Evolutionary conservation across 2,329 filamentous ascomycete genomes (phyloP), one percentile per base, ranked within the genome.

Genomic region (Microdochium paspali): DNA sequence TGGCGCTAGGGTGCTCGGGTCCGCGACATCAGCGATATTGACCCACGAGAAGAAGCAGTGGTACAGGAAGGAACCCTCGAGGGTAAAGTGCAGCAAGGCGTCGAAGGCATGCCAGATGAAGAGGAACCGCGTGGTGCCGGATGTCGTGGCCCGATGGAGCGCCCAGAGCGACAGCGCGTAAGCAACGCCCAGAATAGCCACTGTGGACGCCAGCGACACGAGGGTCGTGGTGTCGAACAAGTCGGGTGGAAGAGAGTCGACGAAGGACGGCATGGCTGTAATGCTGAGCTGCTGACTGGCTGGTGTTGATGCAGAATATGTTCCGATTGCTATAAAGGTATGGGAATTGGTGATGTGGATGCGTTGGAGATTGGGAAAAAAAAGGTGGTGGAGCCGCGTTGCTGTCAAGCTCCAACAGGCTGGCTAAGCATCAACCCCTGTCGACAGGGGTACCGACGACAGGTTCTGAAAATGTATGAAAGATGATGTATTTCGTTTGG

Each of bases 71-170:
- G 82, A 85, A 47, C 89, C 90, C 70, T 97, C 91, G 63, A 97
- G 85, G 63, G 89, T 73, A 66, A 94, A 81, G 71, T 98, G 93
- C 59, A 90, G 91, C 40, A 96, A 77, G 26, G 88, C 88, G 65
- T 96, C 90, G 69, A 95, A 94, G 31, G 87, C 77, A 70, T 96
- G 90, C 91, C 91, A 96, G 68, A 94, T 79, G 75, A 95, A 95
- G 54, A 96, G 82, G 61, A 87, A 70, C 51, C 90, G 88, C 48
- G 76, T 74, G 46, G 81, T 77, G 31, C 69, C 62, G 1, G 77
- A 67, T 10, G 80, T 71, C 1, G 71, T 59, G 18, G 67, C 61
- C 3, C 83, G 63, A 47, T 63, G 59, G 21, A 79, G 68, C 21
- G 68, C 66, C 44, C 53, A 56, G 25, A 68, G 67, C 10, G 79